These are phyloP conservation scores for Aurinia saxatilis DNA, from an alignment of 345 rosid species.

Conservation along the genomic window DNA sequence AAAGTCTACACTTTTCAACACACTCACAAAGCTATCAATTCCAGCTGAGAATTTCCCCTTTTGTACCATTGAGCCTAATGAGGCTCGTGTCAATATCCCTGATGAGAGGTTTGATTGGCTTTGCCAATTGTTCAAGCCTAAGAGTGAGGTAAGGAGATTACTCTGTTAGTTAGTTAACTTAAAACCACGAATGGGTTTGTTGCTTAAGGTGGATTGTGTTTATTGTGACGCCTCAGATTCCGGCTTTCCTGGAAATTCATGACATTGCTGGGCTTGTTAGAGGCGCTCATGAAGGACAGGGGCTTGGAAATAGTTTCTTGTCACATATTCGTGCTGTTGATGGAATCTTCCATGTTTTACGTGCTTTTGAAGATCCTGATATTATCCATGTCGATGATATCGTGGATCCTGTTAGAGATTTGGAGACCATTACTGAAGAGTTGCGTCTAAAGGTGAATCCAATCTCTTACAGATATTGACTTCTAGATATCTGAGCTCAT, in stretches of 20 bases:
- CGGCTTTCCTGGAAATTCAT: slow-evolving; percentile 94
- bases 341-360: slow-evolving; percentile 95
- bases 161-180: too few relatives aligned
- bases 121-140: slow-evolving; percentile 73
- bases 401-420: slow-evolving; percentile 92
- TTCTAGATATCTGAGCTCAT: background rate
- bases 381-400: slow-evolving; percentile 93
- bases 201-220: background rate
- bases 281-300: slow-evolving; percentile 98
- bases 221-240: slow-evolving; percentile 39
- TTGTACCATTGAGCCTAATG: slow-evolving; percentile 95
- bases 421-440: slow-evolving; percentile 75
- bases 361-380: slow-evolving; percentile 96
- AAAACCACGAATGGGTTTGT: background rate
- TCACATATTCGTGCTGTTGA: slow-evolving; percentile 99
- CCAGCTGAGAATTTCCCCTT: slow-evolving; percentile 99
- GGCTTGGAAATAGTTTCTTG: slow-evolving; percentile 90
- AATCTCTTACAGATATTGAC: background rate
- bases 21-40: slow-evolving; percentile 82
- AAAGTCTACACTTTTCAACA: slow-evolving; percentile 93
- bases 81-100: slow-evolving; percentile 86
- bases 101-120: slow-evolving; percentile 97
- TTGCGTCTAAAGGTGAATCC: slow-evolving; percentile 68
- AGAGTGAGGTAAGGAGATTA: slow-evolving; percentile 54
- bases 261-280: slow-evolving; percentile 95